Percentiles rank a stretch among this genome's conserved stretches.
Evolutionary conservation across 305 asterid species (phyloP).

Genomic region (Andrographis paniculata): DNA sequence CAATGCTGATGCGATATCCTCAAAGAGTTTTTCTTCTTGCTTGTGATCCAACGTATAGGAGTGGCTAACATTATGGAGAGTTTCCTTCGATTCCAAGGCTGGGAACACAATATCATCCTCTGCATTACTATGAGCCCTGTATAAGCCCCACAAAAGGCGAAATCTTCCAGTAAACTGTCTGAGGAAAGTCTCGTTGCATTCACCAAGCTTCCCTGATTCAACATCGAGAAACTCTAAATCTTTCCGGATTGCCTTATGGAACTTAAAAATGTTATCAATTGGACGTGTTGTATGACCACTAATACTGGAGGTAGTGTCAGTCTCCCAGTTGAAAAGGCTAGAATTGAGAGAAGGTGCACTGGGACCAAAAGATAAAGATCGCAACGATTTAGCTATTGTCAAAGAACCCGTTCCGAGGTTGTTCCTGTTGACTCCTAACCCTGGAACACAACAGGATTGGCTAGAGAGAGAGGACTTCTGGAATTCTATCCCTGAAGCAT

Average conservation of each 20-base stretch:
- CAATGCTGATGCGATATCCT: conserved; percentile 81
- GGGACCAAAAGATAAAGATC: conserved; percentile 71
- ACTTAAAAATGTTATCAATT: conserved; percentile 83
- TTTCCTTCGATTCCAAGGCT: conserved; percentile 91
- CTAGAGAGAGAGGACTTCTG: conserved; percentile 35
- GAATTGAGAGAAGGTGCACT: conserved; percentile 88
- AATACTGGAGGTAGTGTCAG: conserved; percentile 44
- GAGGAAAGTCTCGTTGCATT: conserved; percentile 66
- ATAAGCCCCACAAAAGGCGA: conserved; percentile 87
- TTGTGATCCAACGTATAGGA: conserved; percentile 93
- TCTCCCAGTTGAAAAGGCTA: conserved; percentile 91
- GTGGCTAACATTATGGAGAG: conserved; percentile 93
- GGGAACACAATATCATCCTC: conserved; percentile 99
- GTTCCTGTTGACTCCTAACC: conserved; percentile 68
- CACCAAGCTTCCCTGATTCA: conserved; percentile 77
- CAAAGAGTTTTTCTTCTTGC: conserved; percentile 92
- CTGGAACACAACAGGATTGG: conserved; percentile 95
- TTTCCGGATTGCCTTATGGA: conserved; percentile 93
- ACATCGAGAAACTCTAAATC: conserved; percentile 88
- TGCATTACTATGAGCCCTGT: conserved; percentile 98
- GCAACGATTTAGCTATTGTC: conserved; percentile 65
- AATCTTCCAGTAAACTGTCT: conserved; percentile 87
- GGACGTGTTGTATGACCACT: conserved; percentile 62
- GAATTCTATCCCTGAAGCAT: conserved; percentile 30
- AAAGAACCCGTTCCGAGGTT: conserved; percentile 59